Evolutionary conservation across 2,329 filamentous ascomycete genomes (phyloP), one percentile per base, ranked within the genome.

Genomic region (Hirsutella rhossiliensis): DNA sequence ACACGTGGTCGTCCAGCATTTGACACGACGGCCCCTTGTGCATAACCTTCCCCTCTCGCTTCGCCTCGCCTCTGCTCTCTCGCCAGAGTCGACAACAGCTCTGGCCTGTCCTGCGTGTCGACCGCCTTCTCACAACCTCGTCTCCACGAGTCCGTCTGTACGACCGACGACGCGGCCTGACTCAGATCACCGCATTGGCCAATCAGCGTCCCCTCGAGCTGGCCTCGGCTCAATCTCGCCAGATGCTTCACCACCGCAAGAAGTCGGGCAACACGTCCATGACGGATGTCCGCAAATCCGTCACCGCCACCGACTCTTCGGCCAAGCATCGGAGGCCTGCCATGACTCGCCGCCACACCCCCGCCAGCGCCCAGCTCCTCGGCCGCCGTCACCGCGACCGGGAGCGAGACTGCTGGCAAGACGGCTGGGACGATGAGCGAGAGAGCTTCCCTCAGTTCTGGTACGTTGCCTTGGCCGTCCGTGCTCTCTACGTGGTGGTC

Each of bases 371-470:
- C 36, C 67, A 68, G 46, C 77, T 74, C 58, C 60, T 72, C 47
- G 68, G 71, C 43, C 73, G 71, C 52, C 70, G 64, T 47, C 65
- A 69, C 11, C 68, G 68, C 44, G 71, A 76, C 40, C 64, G 70
- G 23, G 72, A 76, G 51, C 65, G 65, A 47, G 68, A 75, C 48
- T 63, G 65, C 48, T 63, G 65, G 55, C 66, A 71, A 46, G 70
- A 73, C 31, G 15, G 13, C 15, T 75, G 66, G 57, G 71, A 75
- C 43, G 71, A 79, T 44, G 76, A 78, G 54, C 66, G 75, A 44
- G 77, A 81, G 55, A 78, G 72, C 59, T 81, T 82, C 49, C 77
- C 77, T 19, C 76, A 80, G 56, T 81, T 69, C 55, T 82, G 78
- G 78, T 82, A 70, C 46, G 75, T 72, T 17, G 23, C 23, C 23